Base-by-base conservation (phyloP, 164 flowering plant genomes). In the Nymphaea colorata region DNA sequence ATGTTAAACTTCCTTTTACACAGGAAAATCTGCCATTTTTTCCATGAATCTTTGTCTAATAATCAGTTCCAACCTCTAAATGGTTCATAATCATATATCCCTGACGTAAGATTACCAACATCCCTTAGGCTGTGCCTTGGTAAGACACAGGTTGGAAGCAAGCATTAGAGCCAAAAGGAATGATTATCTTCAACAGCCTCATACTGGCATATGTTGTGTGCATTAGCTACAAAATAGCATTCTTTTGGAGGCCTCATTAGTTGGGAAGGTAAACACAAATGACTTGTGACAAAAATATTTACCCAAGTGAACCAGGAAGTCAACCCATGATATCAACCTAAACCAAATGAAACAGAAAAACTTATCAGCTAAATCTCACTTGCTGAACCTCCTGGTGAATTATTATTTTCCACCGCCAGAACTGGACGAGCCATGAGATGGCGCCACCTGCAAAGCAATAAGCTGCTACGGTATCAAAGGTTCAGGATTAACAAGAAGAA, bases 401-500 rank as follows among this genome's bases (percentile, higher is more conserved):
- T 80, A 59, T 79, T 81, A 14, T 68, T 41, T 64, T 82, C 83
- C 64, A 80, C 71, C 17, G 85, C 78, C 68, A 79, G 69, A 42
- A 82, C 72, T 15, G 77, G 51, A 67, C 83, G 81, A 76, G 76
- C 82, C 88, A 84, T 84, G 61, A 43, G 51, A 42, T 44, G 15
- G 60, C 68, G 44, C 41, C 44, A 44, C 70, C 41, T 25, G 63
- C 41, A 61, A 11, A n/a, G 41, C 63, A 6, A 61, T 7, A 61
- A 47, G 12, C 55, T 12, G 12, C 12, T 12, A 25, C 1, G 36
- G 36, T 1, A 25, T 25, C 36, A 25, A 25, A 25, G 36, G 36
- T 25, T 25, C 36, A 25, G 36, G 36, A 25, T 25, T 25, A 25
- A 25, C 36, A 25, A 25, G 36, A 25, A 25, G 36, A 25, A 25